Base-by-base conservation (phyloP, 176 grass and related monocot species). In the Alloteropsis semialata region DNA sequence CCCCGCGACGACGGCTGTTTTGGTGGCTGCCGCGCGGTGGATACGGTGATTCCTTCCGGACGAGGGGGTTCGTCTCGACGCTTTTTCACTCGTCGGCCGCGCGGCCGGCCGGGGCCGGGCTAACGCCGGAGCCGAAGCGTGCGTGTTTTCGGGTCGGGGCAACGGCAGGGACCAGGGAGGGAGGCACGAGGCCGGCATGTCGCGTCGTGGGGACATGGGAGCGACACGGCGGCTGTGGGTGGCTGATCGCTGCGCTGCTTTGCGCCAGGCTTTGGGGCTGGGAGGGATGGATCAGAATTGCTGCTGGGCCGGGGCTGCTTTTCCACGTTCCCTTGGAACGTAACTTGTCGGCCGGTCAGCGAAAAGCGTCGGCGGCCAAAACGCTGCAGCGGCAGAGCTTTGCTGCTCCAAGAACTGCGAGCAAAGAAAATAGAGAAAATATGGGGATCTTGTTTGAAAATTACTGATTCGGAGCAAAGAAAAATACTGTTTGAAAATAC, bases 1-100 rank as follows among this genome's bases (percentile, higher is more conserved):
- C 6, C 6, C 28, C 28, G 44, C 66, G 77, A 85, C 78, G 88
- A 85, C 82, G 83, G 88, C 72, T 86, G 88, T 86, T 86, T 89
- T 85, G 88, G 83, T 78, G 44, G 27, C 62, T 81, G 64, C 42
- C 53, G 61, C 74, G 19, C 19, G 38, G 77, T 50, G 55, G 28
- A 60, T 19, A 24, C 22, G 36, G 10, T 25, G 28, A 14, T 44
- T 75, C 19, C 6, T 4, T 16, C 15, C 22, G 1, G n/a, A n/a
- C n/a, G n/a, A n/a, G n/a, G n/a, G n/a, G n/a, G n/a, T n/a, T n/a
- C n/a, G n/a, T n/a, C n/a, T n/a, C n/a, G 75, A 19, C 38, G 56
- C 24, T 62, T 62, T 62, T 62, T 4, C 56, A n/a, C 34, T 36
- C 70, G 70, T 45, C 65, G 24, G 36, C 74, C 36, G 54, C 14